These are phyloP conservation scores for Crithidia sp. DNA, from an alignment of 208 protist species.

Conservation along the genomic window DNA sequence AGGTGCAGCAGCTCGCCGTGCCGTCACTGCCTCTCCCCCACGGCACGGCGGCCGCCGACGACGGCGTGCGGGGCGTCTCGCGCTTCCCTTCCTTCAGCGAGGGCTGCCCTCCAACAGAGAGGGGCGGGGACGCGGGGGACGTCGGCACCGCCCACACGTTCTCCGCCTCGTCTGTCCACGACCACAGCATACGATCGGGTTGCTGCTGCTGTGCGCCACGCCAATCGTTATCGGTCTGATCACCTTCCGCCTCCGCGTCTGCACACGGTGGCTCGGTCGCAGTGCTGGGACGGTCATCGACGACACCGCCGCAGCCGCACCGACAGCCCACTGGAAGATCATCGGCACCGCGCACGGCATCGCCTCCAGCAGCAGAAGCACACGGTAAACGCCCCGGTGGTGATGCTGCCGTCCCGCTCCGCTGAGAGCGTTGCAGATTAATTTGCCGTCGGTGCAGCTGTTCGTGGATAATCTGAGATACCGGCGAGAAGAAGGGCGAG, in stretches of 20 bases:
- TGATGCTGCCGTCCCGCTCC: neutral
- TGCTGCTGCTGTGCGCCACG: neutral
- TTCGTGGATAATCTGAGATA: conserved; percentile 73
- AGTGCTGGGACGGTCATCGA: too few relatives aligned
- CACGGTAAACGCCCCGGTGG: neutral
- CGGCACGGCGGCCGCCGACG: neutral
- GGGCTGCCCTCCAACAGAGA: conserved; percentile 31
- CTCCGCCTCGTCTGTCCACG: conserved; percentile 24
- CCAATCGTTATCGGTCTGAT: neutral
- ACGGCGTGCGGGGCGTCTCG: conserved; percentile 31
- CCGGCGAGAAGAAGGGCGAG: conserved; percentile 50
- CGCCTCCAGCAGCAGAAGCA: too few relatives aligned
- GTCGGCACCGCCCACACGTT: conserved; percentile 22
- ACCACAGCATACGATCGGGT: conserved; percentile 19
- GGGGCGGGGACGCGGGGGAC: conserved; percentile 12
- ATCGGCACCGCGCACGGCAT: too few relatives aligned
- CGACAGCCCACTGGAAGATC: too few relatives aligned
- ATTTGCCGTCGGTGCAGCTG: conserved; percentile 73
- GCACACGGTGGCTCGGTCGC: too few relatives aligned
- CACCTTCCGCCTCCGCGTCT: too few relatives aligned
- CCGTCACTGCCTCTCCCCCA: conserved; percentile 7
- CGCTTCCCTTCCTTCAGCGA: conserved; percentile 30
- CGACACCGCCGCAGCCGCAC: too few relatives aligned
- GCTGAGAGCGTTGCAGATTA: conserved; percentile 14
- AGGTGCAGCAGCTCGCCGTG: conserved; percentile 12